Conservation (phyloP, 441 rosid genomes). For the Gossypium trilobum region DNA sequence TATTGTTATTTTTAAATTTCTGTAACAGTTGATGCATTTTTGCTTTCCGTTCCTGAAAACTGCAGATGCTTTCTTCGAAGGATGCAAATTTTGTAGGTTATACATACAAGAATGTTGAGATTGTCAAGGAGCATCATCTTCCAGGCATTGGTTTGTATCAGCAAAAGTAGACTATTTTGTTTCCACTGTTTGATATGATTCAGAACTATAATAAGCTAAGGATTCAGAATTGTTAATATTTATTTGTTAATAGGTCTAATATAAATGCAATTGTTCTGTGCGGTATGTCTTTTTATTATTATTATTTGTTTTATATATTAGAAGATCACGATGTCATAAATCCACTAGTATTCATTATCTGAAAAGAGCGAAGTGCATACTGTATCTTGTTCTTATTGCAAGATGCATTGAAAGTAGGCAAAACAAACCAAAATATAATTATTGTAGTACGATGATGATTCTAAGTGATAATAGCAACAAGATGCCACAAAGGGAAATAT, state of each 20-base stretch:
- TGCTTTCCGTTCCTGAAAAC: conserved; percentile 10
- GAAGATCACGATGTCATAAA: not conserved
- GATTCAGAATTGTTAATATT: conserved; percentile 1
- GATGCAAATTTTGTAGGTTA: conserved; percentile 50
- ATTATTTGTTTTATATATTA: not conserved
- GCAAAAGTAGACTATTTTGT: not conserved
- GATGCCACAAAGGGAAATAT: not conserved
- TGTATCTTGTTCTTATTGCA: not conserved
- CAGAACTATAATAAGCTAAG: not conserved
- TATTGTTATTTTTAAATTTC: not conserved
- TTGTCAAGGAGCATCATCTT: conserved; percentile 38
- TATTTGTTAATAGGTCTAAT: conserved; percentile 6
- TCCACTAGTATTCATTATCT: not conserved
- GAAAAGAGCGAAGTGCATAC: not conserved
- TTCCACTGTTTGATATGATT: not conserved
- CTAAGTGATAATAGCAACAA: not conserved
- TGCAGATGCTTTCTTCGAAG: conserved; percentile 46
- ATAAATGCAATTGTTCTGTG: not conserved
- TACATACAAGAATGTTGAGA: conserved; percentile 48
- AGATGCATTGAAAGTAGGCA: not conserved
- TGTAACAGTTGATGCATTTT: not conserved
- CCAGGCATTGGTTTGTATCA: conserved; percentile 38
- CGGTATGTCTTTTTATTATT: not conserved
- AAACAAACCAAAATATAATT: not conserved
- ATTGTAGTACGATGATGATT: not conserved